Evolutionary conservation across 164 flowering plant genomes (phyloP), one percentile per base, ranked within the genome.

Genomic region (Sextonia rubra): DNA sequence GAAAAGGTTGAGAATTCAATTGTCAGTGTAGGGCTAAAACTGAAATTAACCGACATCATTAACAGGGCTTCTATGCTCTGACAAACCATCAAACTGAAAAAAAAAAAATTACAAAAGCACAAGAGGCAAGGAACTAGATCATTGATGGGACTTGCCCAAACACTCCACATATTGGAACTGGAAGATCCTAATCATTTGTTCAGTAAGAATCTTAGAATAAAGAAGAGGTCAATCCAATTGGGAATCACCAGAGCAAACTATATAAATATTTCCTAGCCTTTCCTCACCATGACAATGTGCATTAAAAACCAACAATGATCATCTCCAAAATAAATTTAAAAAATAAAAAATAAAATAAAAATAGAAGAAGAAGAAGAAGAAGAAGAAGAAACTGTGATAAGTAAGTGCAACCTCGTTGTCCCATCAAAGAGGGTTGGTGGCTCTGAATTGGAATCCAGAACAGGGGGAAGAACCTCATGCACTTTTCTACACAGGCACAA

Each of bases 361-460:
- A n/a, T n/a, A n/a, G n/a, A n/a, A n/a, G n/a, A n/a, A n/a, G n/a
- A n/a, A n/a, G n/a, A n/a, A 20, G 14, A 44, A 32, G 1, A 44
- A 14, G 9, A 32, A 32, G 7, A 32, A 48, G 2, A 52, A 22
- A 26, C 24, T 17, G 30, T 12, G 4, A 23, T 2, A 52, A 5
- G 56, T 7, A 24, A 24, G 23, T n/a, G 4, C 11, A 24, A 69
- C 78, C 81, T 72, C 17, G 71, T 78, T 58, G 75, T 75, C 72
- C 78, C 78, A 62, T 78, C 78, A 47, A 78, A 78, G 30, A 29
- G 30, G 4, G 4, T 29, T 29, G 30, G 30, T 29, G 30, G 30
- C 30, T 29, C 30, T 4, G 30, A 29, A 29, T 4, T 29, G 30
- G 30, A 29, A 29, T 29, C 30, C 2, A 29, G 4, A 29, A 29